Evolutionary conservation across 106 monocot genomes (phyloP), one percentile per base, ranked within the genome.

Genomic region (Dioscorea zingiberensis): DNA sequence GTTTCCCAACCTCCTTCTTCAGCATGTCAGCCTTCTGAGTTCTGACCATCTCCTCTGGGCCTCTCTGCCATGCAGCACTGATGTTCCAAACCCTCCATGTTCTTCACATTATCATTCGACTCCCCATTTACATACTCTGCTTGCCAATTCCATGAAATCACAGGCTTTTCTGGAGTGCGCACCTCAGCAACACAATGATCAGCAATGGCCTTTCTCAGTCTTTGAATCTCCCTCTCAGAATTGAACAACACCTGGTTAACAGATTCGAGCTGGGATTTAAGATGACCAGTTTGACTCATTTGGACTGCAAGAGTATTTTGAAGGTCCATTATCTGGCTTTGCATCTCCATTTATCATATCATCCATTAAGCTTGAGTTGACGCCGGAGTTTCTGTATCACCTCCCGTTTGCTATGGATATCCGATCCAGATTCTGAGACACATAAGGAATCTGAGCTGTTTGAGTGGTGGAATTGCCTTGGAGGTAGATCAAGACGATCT

Each of bases 311-410:
- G 29, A 56, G n/a, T n/a, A n/a, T n/a, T n/a, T n/a, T n/a, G n/a
- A n/a, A n/a, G n/a, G n/a, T n/a, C n/a, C n/a, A 54, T 67, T 18
- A 81, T 75, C 65, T 71, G 75, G 16, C 65, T 27, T 55, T 81
- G 80, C 80, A 75, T 75, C 25, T 81, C 80, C 24, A 81, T n/a
- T 17, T 61, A 81, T 81, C 75, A 75, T 81, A n/a, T 81, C 75
- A 48, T 75, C 80, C 13, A 71, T 16, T 44, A n/a, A 62, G 64
- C 30, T 81, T 75, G n/a, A 81, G 80, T 44, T 81, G 80, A 81
- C 62, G n/a, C n/a, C n/a, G n/a, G n/a, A n/a, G n/a, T 67, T 67
- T 81, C n/a, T 81, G 75, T 60, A 81, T 68, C 15, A 81, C 80
- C 61, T 81, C 80, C 23, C 75, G 58, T 53, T 75, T 81, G 71